phyloP scores from a whole-genome alignment of 2,329 filamentous ascomycete species.

The Diaporthe amygdali region DNA sequence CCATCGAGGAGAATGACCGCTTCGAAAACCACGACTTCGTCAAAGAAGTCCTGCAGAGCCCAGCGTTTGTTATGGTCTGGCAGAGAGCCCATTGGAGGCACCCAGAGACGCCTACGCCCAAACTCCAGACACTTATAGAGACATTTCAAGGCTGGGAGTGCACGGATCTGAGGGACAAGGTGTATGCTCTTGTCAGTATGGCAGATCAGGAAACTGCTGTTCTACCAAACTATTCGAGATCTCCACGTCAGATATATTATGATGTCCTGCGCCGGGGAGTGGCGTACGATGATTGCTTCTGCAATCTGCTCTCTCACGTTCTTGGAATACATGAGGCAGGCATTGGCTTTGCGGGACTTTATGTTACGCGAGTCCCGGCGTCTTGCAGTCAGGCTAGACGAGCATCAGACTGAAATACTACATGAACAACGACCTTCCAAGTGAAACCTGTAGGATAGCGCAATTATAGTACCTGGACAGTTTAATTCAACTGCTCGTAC shows the following conservation, averaged over 20 bases:
- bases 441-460: too few relatives aligned
- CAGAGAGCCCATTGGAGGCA: conserved; percentile 6
- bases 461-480: too few relatives aligned
- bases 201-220: background rate
- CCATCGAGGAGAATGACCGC: background rate
- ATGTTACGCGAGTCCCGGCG: too few relatives aligned
- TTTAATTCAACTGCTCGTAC: too few relatives aligned
- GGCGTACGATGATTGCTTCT: background rate
- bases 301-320: background rate
- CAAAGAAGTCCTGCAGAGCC: background rate
- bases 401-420: too few relatives aligned
- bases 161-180: background rate
- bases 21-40: background rate
- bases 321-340: background rate
- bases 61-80: background rate
- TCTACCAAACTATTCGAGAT: background rate
- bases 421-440: background rate
- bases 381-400: too few relatives aligned
- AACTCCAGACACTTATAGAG: background rate
- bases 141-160: background rate
- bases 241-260: background rate
- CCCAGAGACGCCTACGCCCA: background rate
- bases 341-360: too few relatives aligned
- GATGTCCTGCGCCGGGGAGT: background rate
- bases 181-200: background rate